Evolutionary conservation across 495 filamentous ascomycete genomes (phyloP).

Genomic region (Annulohypoxylon stygium): DNA sequence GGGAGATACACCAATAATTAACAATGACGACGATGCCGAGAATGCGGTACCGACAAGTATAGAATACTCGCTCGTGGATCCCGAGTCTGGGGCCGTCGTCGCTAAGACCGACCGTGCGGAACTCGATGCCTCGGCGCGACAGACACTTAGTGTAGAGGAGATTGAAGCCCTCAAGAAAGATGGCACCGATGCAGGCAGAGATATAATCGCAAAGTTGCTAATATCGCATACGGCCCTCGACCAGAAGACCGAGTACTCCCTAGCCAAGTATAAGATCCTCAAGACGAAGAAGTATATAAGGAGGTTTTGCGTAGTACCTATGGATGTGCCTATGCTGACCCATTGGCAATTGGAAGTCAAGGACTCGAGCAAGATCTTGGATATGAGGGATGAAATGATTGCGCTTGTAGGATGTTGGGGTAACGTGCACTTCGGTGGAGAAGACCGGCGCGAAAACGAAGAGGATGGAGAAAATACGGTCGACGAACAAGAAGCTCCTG

Average conservation of each 20-base stretch:
- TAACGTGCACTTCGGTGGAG: constrained; percentile 63
- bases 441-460: constrained; percentile 52
- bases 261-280: constrained; percentile 93
- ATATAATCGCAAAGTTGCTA: constrained; percentile 88
- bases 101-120: constrained; percentile 84
- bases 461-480: constrained; percentile 31
- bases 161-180: constrained; percentile 92
- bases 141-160: constrained; percentile 84
- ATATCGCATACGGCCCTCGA: constrained; percentile 86
- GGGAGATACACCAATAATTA: constrained; percentile 50
- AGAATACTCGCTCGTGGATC: constrained; percentile 61
- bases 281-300: constrained; percentile 94
- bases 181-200: constrained; percentile 81
- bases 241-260: constrained; percentile 92
- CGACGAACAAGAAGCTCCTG: constrained; percentile 24
- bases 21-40: constrained; percentile 52
- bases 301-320: constrained; percentile 83
- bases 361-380: constrained; percentile 84
- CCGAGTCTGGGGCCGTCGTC: constrained; percentile 66
- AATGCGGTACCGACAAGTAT: constrained; percentile 47
- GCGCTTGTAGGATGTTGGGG: constrained; percentile 71
- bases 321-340: constrained; percentile 81
- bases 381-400: constrained; percentile 87
- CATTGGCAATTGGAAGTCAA: constrained; percentile 81
- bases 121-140: constrained; percentile 82